Percentiles rank a stretch among this genome's conserved stretches.
These are phyloP conservation scores for Podospora appendiculata DNA, from an alignment of 495 filamentous ascomycete genomes.

Conservation along the genomic window DNA sequence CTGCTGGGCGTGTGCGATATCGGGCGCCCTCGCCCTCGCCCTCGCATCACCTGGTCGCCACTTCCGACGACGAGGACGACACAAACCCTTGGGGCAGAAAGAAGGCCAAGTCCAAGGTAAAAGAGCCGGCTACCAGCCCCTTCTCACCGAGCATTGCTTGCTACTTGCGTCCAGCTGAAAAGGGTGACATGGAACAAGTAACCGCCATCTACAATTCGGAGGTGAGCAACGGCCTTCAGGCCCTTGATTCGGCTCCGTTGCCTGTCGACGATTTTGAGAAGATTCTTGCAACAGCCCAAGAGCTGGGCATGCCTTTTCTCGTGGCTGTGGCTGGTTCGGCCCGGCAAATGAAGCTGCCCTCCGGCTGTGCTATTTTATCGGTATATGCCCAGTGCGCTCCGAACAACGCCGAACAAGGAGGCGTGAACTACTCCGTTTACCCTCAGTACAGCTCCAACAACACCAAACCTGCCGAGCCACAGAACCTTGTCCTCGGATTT, in stretches of 20 bases:
- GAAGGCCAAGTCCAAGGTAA: not conserved
- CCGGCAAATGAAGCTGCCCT: not conserved
- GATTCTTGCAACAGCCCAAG: conserved; percentile 12
- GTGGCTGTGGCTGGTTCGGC: conserved; percentile 27
- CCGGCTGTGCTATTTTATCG: not conserved
- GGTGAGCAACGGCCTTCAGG: conserved; percentile 20
- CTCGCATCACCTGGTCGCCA: too few species aligned
- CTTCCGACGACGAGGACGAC: not conserved
- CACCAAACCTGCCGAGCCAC: not conserved
- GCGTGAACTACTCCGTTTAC: not conserved
- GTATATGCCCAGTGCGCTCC: not conserved
- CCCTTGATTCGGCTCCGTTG: conserved; percentile 21
- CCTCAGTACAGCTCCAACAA: not conserved
- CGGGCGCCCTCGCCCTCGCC: too few species aligned
- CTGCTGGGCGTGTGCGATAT: too few species aligned
- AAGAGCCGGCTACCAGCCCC: not conserved
- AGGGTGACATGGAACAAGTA: conserved; percentile 21
- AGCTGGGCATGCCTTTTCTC: conserved; percentile 29
- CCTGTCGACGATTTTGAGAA: conserved; percentile 7
- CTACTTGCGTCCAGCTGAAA: conserved; percentile 26
- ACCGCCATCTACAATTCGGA: conserved; percentile 31
- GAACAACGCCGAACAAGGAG: not conserved
- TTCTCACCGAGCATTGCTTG: conserved; percentile 20
- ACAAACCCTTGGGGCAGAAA: not conserved
- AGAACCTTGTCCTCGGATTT: conserved; percentile 27